These are phyloP conservation scores for Globisporangium nodosum DNA, from an alignment of 352 stramenopile species.

Conservation along the genomic window DNA sequence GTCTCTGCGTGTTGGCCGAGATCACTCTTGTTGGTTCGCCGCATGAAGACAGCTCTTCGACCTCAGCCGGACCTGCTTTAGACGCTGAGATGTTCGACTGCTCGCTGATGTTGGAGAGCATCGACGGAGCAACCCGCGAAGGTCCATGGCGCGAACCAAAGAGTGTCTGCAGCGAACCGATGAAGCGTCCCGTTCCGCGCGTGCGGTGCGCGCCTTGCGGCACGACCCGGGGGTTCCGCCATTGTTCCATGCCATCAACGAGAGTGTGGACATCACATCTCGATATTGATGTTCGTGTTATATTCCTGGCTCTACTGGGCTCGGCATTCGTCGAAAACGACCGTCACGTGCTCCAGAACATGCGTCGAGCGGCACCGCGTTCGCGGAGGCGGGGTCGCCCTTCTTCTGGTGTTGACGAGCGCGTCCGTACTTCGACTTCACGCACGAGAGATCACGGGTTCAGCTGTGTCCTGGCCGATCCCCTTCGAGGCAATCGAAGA, in stretches of 20 bases:
- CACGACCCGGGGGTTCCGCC: neutral
- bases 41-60: neutral
- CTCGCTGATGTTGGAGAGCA: constrained; percentile 6
- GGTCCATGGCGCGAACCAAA: neutral
- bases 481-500: neutral
- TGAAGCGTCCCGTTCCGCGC: neutral
- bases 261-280: too few relatives aligned
- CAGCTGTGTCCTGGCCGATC: neutral
- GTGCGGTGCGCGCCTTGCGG: neutral
- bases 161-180: neutral
- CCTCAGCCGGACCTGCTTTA: neutral
- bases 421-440: neutral
- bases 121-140: neutral
- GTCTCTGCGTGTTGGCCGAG: neutral
- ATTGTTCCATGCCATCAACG: constrained; percentile 8
- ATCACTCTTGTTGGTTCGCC: neutral
- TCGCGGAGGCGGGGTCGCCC: too few relatives aligned
- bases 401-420: too few relatives aligned
- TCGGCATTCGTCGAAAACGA: too few relatives aligned
- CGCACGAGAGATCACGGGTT: neutral
- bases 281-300: neutral
- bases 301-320: neutral
- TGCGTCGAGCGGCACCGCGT: neutral
- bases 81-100: constrained; percentile 5
- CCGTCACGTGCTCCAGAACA: too few relatives aligned